These are phyloP conservation scores for Penicillium psychrosexuale DNA, from an alignment of 2,329 filamentous ascomycete species.

Conservation along the genomic window DNA sequence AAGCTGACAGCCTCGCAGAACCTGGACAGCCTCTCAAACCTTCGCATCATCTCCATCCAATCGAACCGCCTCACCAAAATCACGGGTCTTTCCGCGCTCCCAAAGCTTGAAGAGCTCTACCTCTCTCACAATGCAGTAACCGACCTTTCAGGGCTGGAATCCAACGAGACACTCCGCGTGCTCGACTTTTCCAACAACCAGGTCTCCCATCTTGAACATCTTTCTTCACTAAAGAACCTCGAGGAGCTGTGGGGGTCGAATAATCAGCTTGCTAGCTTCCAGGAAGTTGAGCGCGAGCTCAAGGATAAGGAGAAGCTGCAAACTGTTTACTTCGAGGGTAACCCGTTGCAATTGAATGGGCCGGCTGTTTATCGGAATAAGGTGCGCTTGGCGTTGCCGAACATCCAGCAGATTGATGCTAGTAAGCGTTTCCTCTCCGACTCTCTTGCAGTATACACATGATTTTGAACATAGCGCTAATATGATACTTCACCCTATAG, in stretches of 20 bases:
- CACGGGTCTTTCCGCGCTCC: constrained; percentile 68
- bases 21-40: constrained; percentile 69
- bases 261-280: constrained; percentile 75
- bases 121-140: constrained; percentile 91
- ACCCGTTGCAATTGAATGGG: constrained; percentile 74
- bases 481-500: constrained; percentile 12
- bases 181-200: constrained; percentile 90
- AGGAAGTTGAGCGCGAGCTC: constrained; percentile 73
- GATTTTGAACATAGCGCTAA: constrained; percentile 8
- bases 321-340: constrained; percentile 96
- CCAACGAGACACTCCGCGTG: constrained; percentile 65
- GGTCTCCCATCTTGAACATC: constrained; percentile 68
- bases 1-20: constrained; percentile 44
- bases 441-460: neutral
- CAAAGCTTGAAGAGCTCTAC: constrained; percentile 85
- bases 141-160: constrained; percentile 68
- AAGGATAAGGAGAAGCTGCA: constrained; percentile 73
- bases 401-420: constrained; percentile 91
- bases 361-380: constrained; percentile 94
- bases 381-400: constrained; percentile 78
- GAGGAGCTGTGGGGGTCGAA: constrained; percentile 95
- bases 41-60: constrained; percentile 89
- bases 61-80: constrained; percentile 86
- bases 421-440: constrained; percentile 61
- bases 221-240: constrained; percentile 66